phyloP scores from a whole-genome alignment of 2,329 filamentous ascomycete genomes.

The Aspergillus japonicus region DNA sequence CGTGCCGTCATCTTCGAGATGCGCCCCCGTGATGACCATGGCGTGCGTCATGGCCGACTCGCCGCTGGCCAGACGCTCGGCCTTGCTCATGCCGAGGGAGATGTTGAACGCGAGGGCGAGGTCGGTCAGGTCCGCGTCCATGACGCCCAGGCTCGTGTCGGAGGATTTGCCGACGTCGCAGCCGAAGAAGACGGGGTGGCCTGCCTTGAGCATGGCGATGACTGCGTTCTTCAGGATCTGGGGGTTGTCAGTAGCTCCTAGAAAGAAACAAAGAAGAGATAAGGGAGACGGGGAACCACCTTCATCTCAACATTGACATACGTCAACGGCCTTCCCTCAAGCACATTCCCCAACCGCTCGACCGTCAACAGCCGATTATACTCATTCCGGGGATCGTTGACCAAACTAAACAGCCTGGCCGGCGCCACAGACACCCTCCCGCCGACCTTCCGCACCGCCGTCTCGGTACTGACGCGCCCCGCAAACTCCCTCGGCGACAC shows the following conservation, averaged over 20 bases:
- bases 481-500: conserved; percentile 72
- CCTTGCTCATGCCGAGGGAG: conserved; percentile 70
- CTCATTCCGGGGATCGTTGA: conserved; percentile 79
- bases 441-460: neutral
- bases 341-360: conserved; percentile 75
- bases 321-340: conserved; percentile 70
- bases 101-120: conserved; percentile 84
- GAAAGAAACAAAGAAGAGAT: too few species aligned
- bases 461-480: conserved; percentile 54
- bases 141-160: conserved; percentile 66
- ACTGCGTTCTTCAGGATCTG: conserved; percentile 68
- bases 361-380: conserved; percentile 73
- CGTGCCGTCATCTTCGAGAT: conserved; percentile 64
- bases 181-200: conserved; percentile 83
- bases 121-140: conserved; percentile 75
- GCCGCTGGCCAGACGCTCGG: conserved; percentile 68
- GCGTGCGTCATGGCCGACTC: conserved; percentile 88
- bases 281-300: conserved; percentile 7
- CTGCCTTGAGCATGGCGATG: conserved; percentile 73
- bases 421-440: conserved; percentile 10
- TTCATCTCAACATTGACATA: conserved; percentile 80
- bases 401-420: conserved; percentile 65
- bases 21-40: conserved; percentile 86
- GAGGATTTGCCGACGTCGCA: conserved; percentile 83
- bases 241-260: neutral